These are phyloP conservation scores for Fusarium sp. DNA, from an alignment of 2,329 filamentous ascomycete species.

Conservation along the genomic window DNA sequence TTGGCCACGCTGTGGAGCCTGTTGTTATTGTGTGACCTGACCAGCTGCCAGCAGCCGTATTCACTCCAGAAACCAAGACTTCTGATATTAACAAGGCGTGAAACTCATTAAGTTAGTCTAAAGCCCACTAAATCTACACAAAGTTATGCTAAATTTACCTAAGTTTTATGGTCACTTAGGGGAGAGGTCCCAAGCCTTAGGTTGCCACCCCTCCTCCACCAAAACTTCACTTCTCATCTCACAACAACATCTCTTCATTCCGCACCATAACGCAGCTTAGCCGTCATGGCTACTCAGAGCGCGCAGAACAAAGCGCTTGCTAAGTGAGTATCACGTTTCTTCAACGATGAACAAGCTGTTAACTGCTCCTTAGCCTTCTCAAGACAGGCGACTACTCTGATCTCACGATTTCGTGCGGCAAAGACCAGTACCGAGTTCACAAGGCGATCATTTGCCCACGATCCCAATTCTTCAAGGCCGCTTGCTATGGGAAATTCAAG, in stretches of 20 bases:
- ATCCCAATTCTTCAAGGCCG: conserved; percentile 1
- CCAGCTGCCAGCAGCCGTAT: background rate
- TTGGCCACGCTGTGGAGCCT: too few species aligned
- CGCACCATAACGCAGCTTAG: accelerated
- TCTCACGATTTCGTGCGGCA: background rate
- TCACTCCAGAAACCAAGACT: background rate
- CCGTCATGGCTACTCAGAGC: accelerated
- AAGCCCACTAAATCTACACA: background rate
- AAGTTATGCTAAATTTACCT: background rate
- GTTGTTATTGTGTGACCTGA: background rate
- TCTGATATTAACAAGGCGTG: accelerated
- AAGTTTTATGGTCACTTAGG: background rate
- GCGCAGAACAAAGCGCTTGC: background rate
- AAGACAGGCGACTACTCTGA: background rate
- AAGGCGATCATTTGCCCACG: conserved; percentile 13
- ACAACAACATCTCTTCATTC: background rate
- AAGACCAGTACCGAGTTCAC: conserved; percentile 1
- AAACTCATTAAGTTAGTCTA: accelerated
- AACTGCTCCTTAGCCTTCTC: background rate
- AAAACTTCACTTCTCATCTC: background rate
- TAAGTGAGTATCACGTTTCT: background rate
- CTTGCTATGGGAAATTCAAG: background rate
- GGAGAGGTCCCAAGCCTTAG: background rate
- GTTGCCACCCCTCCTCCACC: accelerated
- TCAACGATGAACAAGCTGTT: background rate